Evolutionary conservation across 2,329 filamentous ascomycete genomes (phyloP).

Genomic region (Penicillium nordicum): DNA sequence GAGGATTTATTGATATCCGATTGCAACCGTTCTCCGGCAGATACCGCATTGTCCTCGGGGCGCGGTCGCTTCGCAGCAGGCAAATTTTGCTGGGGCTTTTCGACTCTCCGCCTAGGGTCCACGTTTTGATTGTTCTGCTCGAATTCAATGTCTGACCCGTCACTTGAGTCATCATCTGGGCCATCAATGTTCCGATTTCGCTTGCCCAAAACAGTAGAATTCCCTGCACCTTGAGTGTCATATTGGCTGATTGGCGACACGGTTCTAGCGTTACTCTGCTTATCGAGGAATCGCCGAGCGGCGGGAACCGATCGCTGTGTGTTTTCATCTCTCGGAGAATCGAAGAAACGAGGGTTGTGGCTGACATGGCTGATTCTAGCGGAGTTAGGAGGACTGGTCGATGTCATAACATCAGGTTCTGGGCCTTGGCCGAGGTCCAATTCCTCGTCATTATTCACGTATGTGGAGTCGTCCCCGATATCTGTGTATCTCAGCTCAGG

Average conservation of each 20-base stretch:
- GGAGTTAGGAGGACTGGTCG: conserved; percentile 18
- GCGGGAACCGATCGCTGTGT: neutral
- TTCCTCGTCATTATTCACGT: conserved; percentile 13
- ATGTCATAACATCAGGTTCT: conserved; percentile 7
- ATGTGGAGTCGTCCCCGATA: conserved; percentile 8
- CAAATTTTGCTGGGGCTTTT: conserved; percentile 23
- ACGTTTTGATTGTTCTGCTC: conserved; percentile 38
- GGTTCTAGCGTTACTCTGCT: conserved; percentile 31
- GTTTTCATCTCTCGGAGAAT: neutral
- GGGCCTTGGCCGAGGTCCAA: conserved; percentile 1
- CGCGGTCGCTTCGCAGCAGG: conserved; percentile 10
- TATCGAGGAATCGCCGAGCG: conserved; percentile 32
- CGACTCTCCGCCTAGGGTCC: conserved; percentile 32
- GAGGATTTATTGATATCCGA: neutral
- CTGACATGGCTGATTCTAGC: conserved; percentile 18
- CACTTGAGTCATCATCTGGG: conserved; percentile 40
- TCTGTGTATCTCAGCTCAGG: neutral
- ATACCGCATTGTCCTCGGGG: neutral
- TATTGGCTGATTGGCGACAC: conserved; percentile 37
- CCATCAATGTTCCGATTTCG: conserved; percentile 9
- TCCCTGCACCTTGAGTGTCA: conserved; percentile 17
- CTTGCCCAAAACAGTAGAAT: conserved; percentile 6
- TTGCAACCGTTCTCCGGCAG: conserved; percentile 6
- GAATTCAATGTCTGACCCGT: conserved; percentile 30
- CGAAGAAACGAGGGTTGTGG: conserved; percentile 14